Evolutionary conservation across 2,329 filamentous ascomycete species (phyloP), one percentile per base, ranked within the genome.

Genomic region (Hymenoscyphus fructigenus): DNA sequence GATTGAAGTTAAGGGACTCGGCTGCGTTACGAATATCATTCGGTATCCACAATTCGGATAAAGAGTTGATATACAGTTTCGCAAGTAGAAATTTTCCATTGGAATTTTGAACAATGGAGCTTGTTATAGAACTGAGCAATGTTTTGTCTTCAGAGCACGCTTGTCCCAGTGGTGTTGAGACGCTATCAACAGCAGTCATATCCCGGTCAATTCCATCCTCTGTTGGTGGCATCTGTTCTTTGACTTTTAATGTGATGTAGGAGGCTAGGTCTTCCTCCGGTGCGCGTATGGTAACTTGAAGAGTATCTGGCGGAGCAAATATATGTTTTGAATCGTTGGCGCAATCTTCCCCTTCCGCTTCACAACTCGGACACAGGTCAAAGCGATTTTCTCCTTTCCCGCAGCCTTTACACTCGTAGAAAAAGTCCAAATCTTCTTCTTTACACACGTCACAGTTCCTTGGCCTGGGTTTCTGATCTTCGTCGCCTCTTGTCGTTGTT

Each of bases 21-120:
- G 61, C n/a, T 14, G 66, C 61, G 14, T 17, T 44, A 7, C 64
- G 61, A 20, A 69, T 68, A 15, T 65, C 60, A 38, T 59, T 60
- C 14, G 50, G 32, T 17, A 57, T 67, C 28, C 57, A 26, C 23
- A 65, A 63, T 34, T 56, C 63, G 1, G 53, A 20, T 10, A 70
- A 50, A 1, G 66, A 66, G 20, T 63, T 65, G 9, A 61, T 57
- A 36, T 64, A 70, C 20, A 65, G 38, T 53, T 64, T 68, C 4
- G 66, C 65, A 6, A 68, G 58, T 3, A 68, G 59, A 36, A 68
- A 68, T 38, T 63, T 67, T 5, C 64, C 62, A 15, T 60, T 28
- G 4, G 62, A 59, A n/a, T 59, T 62, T n/a, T 64, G 29, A 6
- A 65, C 59, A 7, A 70, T 61, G 7, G 65, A 59, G 15, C 36